Conservation (phyloP, 768 basidiomycete species). For the Termitomyces sp. region DNA sequence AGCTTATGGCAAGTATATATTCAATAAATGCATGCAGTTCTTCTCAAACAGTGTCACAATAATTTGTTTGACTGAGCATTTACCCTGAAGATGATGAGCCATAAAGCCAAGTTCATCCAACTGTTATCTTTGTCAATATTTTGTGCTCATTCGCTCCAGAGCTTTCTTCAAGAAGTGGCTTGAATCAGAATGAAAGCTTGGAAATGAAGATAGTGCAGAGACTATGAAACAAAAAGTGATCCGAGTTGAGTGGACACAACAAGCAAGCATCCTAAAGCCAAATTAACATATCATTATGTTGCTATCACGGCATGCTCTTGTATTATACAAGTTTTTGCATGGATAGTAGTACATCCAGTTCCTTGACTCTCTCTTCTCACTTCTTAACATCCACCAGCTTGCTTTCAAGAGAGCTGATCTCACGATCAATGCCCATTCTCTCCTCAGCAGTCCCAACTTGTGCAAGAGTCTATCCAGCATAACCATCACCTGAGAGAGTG, state of each 20-base stretch:
- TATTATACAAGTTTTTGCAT: constrained; percentile 31
- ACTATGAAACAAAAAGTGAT: constrained; percentile 85
- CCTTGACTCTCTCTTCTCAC: constrained; percentile 71
- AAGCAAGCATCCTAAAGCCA: constrained; percentile 38
- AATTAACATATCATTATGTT: background rate
- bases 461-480: constrained; percentile 68
- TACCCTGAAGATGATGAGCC: constrained; percentile 82
- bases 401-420: constrained; percentile 64
- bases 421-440: constrained; percentile 69
- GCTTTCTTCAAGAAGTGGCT: constrained; percentile 99
- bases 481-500: constrained; percentile 69
- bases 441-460: constrained; percentile 73
- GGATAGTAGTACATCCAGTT: constrained; percentile 56
- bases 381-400: constrained; percentile 65
- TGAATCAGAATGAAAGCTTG: constrained; percentile 78
- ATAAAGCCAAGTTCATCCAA: constrained; percentile 87
- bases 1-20: constrained; percentile 55
- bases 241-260: constrained; percentile 90
- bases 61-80: constrained; percentile 87
- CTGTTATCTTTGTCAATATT: background rate
- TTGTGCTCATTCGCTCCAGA: constrained; percentile 34
- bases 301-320: background rate
- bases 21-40: background rate
- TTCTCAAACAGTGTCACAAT: constrained; percentile 33
- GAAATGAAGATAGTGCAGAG: constrained; percentile 80